Evolutionary conservation across 2,329 filamentous ascomycete genomes (phyloP), one percentile per base, ranked within the genome.

Genomic region (Balansia obtecta): DNA sequence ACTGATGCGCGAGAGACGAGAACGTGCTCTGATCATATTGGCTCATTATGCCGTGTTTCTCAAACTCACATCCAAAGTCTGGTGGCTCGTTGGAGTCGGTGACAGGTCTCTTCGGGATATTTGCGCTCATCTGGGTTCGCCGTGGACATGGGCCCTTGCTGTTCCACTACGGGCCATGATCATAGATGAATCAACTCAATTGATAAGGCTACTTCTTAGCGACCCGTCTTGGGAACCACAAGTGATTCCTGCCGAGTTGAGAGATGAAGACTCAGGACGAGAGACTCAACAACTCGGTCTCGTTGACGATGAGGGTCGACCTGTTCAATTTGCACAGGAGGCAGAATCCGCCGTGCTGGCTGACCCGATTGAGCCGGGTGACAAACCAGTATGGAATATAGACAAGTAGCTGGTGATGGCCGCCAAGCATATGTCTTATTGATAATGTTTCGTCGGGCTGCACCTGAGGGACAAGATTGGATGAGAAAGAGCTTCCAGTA

Each of bases 1-100:
- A 2, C 61, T 76, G 7, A 68, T 68, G 1, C 65, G 68, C 13
- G 55, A 68, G 22, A 63, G 60, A 45, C 65, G 68, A 1, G 72
- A 73, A 0, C 69, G 72, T 30, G 70, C 75, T 2, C 63, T 80
- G 0, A 54, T 79, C 47, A 74, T 80, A 38, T 48, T 80, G 11
- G 75, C 74, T 1, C 66, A 80, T 55, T 77, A 77, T 52, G 64
- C 75, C 6, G 66, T 67, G 44, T 79, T 80, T 50, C 58, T 71
- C 47, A 78, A 76, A 58, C 48, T 75, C 2, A 61, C 65, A 11
- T 48, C 54, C 3, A 53, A 54, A 1, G 55, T 72, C 4, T 80
- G 77, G 77, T 80, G 76, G 76, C 61, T 75, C 49, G 50, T 56
- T 2, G 71, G 68, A 20, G 68, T 80, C 18, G 66, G 67, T 2